Conservation (phyloP, 2,329 filamentous ascomycete genomes). For the Fusarium buharicum region DNA sequence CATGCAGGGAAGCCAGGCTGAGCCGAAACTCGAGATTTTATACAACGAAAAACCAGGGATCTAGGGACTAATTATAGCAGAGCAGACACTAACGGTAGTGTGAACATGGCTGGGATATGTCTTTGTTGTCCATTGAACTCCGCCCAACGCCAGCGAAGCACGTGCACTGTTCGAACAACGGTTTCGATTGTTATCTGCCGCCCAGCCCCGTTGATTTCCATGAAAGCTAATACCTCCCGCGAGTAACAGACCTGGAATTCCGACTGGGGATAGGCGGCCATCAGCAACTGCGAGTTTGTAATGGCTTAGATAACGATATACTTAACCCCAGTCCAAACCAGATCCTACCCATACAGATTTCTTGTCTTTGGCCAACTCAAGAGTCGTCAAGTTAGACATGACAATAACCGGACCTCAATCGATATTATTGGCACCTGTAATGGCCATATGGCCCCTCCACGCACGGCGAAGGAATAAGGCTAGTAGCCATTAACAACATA, state of each 20-base stretch:
- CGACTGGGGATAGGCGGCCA: constrained; percentile 32
- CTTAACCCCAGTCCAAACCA: constrained; percentile 33
- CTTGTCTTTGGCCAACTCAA: constrained; percentile 17
- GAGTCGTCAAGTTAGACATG: constrained; percentile 29
- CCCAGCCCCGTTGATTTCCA: constrained; percentile 44
- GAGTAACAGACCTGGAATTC: constrained; percentile 29
- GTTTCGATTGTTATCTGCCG: constrained; percentile 45
- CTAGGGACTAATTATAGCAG: too few species aligned
- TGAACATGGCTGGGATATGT: too few species aligned
- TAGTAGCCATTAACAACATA: not conserved
- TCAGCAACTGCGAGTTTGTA: constrained; percentile 26
- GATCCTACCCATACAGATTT: constrained; percentile 30
- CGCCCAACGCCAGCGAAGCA: too few species aligned
- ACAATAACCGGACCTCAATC: constrained; percentile 23
- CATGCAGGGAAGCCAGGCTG: too few species aligned
- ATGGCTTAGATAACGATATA: constrained; percentile 21
- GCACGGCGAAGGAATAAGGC: constrained; percentile 25
- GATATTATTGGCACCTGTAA: constrained; percentile 37
- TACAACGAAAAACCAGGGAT: too few species aligned
- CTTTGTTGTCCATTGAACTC: too few species aligned
- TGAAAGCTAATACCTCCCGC: constrained; percentile 38
- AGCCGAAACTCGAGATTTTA: too few species aligned
- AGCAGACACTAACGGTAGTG: too few species aligned
- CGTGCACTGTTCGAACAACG: too few species aligned
- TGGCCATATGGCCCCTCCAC: constrained; percentile 41